These are phyloP conservation scores for Dactylellina cionopaga DNA, from an alignment of 2,329 filamentous ascomycete species.

Conservation along the genomic window DNA sequence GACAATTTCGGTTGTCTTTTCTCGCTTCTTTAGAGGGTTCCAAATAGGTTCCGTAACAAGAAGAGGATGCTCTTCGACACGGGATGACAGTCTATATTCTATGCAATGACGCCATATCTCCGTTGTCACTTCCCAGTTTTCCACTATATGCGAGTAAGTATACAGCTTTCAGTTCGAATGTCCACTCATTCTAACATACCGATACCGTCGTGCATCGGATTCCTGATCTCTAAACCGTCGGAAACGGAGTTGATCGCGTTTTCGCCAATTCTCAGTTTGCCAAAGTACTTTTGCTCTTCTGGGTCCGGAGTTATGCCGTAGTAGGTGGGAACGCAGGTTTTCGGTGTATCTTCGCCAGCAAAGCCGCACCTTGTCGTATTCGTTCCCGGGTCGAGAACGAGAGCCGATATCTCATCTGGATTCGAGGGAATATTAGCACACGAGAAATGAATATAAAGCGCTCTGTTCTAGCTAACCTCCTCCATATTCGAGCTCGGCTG, in stretches of 20 bases:
- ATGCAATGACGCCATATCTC: slow-evolving; percentile 94
- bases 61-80: slow-evolving; percentile 86
- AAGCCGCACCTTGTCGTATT: slow-evolving; percentile 92
- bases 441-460: not conserved
- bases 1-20: slow-evolving; percentile 93
- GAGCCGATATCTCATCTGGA: slow-evolving; percentile 93
- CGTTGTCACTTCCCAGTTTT: slow-evolving; percentile 93
- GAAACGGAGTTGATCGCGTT: slow-evolving; percentile 84
- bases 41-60: slow-evolving; percentile 94
- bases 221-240: slow-evolving; percentile 81
- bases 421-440: not conserved
- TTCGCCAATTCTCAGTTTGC: slow-evolving; percentile 81
- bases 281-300: slow-evolving; percentile 60
- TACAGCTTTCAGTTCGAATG: not conserved
- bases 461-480: slow-evolving; percentile 26
- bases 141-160: slow-evolving; percentile 68
- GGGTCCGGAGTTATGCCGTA: slow-evolving; percentile 71
- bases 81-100: slow-evolving; percentile 84
- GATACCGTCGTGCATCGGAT: slow-evolving; percentile 76
- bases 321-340: slow-evolving; percentile 88
- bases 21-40: slow-evolving; percentile 86
- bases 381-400: slow-evolving; percentile 95
- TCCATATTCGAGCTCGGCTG: slow-evolving; percentile 49
- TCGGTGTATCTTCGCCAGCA: slow-evolving; percentile 95
- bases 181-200: no score